Evolutionary conservation across 208 protist genomes (phyloP), one percentile per base, ranked within the genome.

Genomic region (Dictyostelium gargantuum): DNA sequence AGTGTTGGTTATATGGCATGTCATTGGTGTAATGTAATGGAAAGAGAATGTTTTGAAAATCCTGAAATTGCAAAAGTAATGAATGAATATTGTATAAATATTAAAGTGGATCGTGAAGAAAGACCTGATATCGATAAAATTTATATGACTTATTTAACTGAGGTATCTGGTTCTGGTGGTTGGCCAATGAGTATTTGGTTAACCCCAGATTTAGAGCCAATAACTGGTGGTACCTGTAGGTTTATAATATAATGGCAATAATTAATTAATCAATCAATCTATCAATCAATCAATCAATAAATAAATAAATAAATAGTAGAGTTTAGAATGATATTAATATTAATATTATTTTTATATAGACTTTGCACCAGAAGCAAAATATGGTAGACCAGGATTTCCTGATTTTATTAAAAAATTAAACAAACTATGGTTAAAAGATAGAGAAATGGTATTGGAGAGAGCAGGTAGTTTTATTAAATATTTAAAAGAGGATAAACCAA

Each of bases 21-120:
- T 73, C 95, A 97, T 52, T 94, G 35, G 19, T 97, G 95, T 84
- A 95, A 97, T 94, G 95, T 97, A 9, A 97, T 97, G 95, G 94
- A 70, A 40, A 23, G 54, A 32, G 95, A 97, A 92, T 95, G 58
- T 19, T 97, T 97, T 77, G 96, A 97, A 40, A 93, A 94, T 81
- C 50, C 56, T 54, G 40, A 77, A 0, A 92, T 95, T 75, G 95
- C 94, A 6, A 70, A 82, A 40, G 70, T 96, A 21, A 95, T 96
- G 94, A 96, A 96, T 52, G 63, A 96, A 8, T 17, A 66, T 15
- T 93, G 94, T 91, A 32, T 96, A 5, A 95, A 95, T 73, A 91
- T 96, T 13, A 96, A 96, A 40, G 92, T 96, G 6, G 95, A 96
- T 58, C 11, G 95, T 40, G 95, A 96, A 52, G 95, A 96, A 52